These are phyloP conservation scores for Diplogelasinospora grovesii DNA, from an alignment of 495 filamentous ascomycete species.

Conservation along the genomic window DNA sequence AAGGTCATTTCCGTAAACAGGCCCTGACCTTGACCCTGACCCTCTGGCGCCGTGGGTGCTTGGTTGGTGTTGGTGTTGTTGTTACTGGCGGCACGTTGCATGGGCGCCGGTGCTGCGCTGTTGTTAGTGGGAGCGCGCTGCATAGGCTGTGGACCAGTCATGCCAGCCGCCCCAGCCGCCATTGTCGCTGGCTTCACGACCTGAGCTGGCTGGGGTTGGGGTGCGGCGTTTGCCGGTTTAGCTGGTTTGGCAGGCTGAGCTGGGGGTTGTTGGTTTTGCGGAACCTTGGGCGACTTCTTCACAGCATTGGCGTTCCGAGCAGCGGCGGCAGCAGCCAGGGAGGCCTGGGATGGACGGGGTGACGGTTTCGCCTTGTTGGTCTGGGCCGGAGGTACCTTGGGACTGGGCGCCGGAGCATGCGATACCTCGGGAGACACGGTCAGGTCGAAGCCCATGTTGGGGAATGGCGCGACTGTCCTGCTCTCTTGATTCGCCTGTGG, in stretches of 20 bases:
- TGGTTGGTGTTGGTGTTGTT: background rate
- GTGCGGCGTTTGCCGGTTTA: conserved; percentile 2
- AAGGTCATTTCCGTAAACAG: conserved; percentile 41
- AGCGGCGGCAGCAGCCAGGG: conserved; percentile 14
- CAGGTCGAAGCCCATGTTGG: conserved; percentile 39
- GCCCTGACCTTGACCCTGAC: conserved; percentile 9
- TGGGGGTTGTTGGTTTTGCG: no score
- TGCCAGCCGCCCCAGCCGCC: no score
- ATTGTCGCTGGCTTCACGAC: conserved; percentile 12
- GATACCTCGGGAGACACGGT: conserved; percentile 13
- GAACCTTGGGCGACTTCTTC: no score
- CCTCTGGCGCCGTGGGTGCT: conserved; percentile 14
- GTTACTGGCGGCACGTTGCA: background rate
- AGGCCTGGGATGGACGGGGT: conserved; percentile 8
- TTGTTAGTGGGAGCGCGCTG: no score
- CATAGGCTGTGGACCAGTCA: no score
- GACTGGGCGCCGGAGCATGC: conserved; percentile 12
- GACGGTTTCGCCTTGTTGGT: conserved; percentile 15
- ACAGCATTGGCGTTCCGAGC: conserved; percentile 29
- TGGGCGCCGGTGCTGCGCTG: background rate
- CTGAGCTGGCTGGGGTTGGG: conserved; percentile 3
- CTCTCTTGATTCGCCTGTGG: conserved; percentile 22
- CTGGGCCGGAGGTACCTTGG: conserved; percentile 13
- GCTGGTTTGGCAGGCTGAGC: conserved; percentile 27
- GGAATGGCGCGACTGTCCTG: conserved; percentile 41